Evolutionary conservation across 192 early-diverging fungal species (phyloP).

Genomic region (Lunasporangiospora selenospora): DNA sequence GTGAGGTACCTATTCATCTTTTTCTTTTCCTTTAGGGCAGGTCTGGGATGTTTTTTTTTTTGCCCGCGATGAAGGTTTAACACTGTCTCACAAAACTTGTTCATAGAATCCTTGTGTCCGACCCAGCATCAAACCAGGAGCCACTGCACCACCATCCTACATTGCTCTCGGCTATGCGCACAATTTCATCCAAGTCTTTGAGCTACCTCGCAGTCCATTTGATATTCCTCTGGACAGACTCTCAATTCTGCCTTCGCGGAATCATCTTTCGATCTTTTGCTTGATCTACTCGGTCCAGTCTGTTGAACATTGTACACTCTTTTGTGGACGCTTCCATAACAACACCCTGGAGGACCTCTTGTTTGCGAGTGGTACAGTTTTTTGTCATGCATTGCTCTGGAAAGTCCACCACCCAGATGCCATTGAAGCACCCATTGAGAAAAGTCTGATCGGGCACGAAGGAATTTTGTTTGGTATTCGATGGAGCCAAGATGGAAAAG

Average conservation of each 20-base stretch:
- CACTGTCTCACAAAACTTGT: conserved; percentile 7
- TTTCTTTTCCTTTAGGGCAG: too few relatives aligned
- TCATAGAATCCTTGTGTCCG: neutral
- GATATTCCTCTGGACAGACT: conserved; percentile 1
- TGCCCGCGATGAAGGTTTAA: too few relatives aligned
- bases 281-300: conserved; percentile 59
- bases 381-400: conserved; percentile 84
- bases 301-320: conserved; percentile 73
- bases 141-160: conserved; percentile 27
- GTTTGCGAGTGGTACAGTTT: conserved; percentile 83
- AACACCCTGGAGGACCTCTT: conserved; percentile 50
- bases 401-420: conserved; percentile 48
- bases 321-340: conserved; percentile 78
- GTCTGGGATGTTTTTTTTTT: too few relatives aligned
- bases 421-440: conserved; percentile 47
- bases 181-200: conserved; percentile 72
- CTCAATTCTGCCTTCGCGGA: neutral
- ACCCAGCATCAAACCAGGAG: conserved; percentile 9
- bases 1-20: conserved; percentile 10
- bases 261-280: conserved; percentile 6
- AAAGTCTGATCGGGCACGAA: conserved; percentile 64
- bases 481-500: conserved; percentile 65
- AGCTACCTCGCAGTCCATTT: conserved; percentile 28
- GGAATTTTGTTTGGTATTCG: conserved; percentile 83
- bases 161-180: conserved; percentile 78